Conservation (phyloP, 306 rosid species). For the Oxytropis ochrocephala region DNA sequence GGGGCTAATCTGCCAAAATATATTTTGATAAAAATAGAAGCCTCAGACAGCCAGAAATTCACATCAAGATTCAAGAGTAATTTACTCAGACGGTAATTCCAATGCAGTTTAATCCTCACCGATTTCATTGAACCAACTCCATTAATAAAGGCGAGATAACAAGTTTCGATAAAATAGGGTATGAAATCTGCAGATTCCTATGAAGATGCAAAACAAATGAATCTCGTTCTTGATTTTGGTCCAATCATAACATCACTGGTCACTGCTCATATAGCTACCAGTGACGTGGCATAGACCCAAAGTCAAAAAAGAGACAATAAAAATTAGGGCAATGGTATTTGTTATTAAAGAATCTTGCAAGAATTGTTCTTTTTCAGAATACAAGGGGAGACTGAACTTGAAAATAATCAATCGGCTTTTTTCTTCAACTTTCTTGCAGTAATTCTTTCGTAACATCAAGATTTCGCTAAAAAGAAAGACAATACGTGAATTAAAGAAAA, state of each 20-base stretch:
- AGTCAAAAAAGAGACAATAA: not conserved
- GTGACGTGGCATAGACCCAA: too few species aligned
- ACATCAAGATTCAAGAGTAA: slow-evolving; percentile 50
- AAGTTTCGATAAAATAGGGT: not conserved
- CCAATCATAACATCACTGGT: slow-evolving; percentile 77
- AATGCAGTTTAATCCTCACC: slow-evolving; percentile 43
- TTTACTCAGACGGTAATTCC: slow-evolving; percentile 81
- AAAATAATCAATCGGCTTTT: too few species aligned
- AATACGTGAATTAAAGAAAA: not conserved
- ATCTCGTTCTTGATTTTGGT: slow-evolving; percentile 35
- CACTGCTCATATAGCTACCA: slow-evolving; percentile 34
- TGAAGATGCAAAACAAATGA: slow-evolving; percentile 48
- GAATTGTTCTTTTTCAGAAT: too few species aligned
- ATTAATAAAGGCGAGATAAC: not conserved
- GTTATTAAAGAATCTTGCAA: too few species aligned
- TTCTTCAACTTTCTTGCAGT: too few species aligned
- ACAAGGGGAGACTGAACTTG: too few species aligned
- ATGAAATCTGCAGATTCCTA: slow-evolving; percentile 65
- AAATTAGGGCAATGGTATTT: not conserved
- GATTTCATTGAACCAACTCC: slow-evolving; percentile 24
- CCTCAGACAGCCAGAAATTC: slow-evolving; percentile 56
- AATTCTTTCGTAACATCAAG: too few species aligned
- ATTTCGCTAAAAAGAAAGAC: too few species aligned
- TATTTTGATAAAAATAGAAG: slow-evolving; percentile 16
- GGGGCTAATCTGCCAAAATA: too few species aligned